Conservation (phyloP, 495 filamentous ascomycete genomes). For the Aspergillus conjunctus region DNA sequence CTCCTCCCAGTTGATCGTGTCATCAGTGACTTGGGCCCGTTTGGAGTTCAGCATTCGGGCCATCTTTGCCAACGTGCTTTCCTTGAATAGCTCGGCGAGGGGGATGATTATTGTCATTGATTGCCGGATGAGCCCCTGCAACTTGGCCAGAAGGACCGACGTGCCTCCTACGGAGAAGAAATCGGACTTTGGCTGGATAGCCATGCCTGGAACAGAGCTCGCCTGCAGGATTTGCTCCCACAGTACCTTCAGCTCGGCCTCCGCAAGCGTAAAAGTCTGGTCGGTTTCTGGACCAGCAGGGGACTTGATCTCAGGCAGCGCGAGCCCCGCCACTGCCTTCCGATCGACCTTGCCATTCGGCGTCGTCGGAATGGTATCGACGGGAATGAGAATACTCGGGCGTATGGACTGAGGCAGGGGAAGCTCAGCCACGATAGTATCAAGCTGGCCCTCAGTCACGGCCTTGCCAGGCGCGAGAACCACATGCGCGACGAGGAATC, state of each 20-base stretch:
- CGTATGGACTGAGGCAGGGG: conserved; percentile 51
- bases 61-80: conserved; percentile 4
- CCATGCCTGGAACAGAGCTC: neutral
- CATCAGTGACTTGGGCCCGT: neutral
- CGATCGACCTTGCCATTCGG: conserved; percentile 48
- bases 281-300: conserved; percentile 25
- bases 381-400: conserved; percentile 38
- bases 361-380: conserved; percentile 45
- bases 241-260: neutral
- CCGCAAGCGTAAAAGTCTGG: neutral
- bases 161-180: conserved; percentile 38
- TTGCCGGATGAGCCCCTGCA: conserved; percentile 24
- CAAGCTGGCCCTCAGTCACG: neutral
- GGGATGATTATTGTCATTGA: conserved; percentile 11
- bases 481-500: conserved; percentile 40
- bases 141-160: conserved; percentile 29
- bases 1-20: conserved; percentile 6
- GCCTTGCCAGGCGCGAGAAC: neutral
- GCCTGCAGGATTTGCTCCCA: conserved; percentile 16
- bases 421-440: conserved; percentile 18
- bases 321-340: conserved; percentile 26
- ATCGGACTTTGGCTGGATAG: conserved; percentile 12
- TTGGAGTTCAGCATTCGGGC: neutral
- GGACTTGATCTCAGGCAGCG: too few relatives aligned
- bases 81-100: neutral